Percentiles rank a stretch among this genome's conserved stretches.
Conservation (phyloP, 345 rosid genomes). For the Arabidopsis thaliana region DNA sequence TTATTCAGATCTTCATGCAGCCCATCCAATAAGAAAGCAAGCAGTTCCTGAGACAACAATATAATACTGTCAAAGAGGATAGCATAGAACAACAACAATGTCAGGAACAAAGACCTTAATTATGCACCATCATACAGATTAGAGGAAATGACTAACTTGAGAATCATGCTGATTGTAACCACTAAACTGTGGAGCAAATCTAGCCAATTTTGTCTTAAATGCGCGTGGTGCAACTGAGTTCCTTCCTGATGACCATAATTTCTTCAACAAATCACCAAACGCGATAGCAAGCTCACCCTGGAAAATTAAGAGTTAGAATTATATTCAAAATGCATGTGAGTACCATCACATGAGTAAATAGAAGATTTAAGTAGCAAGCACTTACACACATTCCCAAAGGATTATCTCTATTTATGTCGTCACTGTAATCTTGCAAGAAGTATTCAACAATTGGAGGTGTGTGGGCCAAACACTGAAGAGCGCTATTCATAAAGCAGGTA, state of each 20-base stretch:
- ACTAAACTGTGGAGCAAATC: conserved; percentile 98
- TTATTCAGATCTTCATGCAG: conserved; percentile 96
- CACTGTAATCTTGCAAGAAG: conserved; percentile 82
- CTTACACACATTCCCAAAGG: conserved; percentile 97
- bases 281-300: conserved; percentile 99
- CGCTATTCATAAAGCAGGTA: conserved; percentile 98
- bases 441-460: conserved; percentile 86
- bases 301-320: conserved; percentile 33
- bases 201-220: conserved; percentile 88
- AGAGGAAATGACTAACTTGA: conserved; percentile 62
- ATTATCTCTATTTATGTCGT: conserved; percentile 79
- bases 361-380: conserved; percentile 32
- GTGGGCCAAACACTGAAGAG: conserved; percentile 94
- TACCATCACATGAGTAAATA: conserved; percentile 26
- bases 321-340: conserved; percentile 14
- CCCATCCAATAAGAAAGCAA: conserved; percentile 94
- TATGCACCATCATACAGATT: conserved; percentile 9
- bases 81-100: not conserved
- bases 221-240: conserved; percentile 78
- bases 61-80: no score
- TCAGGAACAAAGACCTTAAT: not conserved
- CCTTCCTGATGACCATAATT: conserved; percentile 73
- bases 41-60: conserved; percentile 65
- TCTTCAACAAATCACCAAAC: conserved; percentile 89
- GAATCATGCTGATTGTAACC: conserved; percentile 99